These are phyloP conservation scores for Sphagnum contortum DNA, from an alignment of 225 moss, liverwort and hornwort genomes.

Conservation along the genomic window DNA sequence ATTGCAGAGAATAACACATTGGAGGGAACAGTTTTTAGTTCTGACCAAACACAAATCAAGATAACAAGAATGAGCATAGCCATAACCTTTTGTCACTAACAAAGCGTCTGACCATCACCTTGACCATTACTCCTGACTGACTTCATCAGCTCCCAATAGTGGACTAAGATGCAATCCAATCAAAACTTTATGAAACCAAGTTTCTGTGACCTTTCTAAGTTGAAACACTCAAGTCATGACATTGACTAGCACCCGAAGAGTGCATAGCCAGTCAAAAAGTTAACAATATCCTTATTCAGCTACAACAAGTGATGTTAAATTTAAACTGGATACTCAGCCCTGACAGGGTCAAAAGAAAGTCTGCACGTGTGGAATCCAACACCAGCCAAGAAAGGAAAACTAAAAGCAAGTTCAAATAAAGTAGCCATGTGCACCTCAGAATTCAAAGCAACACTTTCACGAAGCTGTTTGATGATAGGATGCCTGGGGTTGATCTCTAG, in stretches of 20 bases:
- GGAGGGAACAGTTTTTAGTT: not conserved
- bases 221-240: too few species aligned
- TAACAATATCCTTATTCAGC: not conserved
- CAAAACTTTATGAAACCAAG: too few species aligned
- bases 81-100: too few species aligned
- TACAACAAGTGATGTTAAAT: not conserved
- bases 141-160: too few species aligned
- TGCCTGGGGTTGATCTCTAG: conserved; percentile 77
- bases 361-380: not conserved
- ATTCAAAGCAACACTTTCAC: conserved; percentile 38
- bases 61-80: too few species aligned
- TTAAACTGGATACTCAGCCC: not conserved
- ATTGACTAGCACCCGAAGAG: too few species aligned
- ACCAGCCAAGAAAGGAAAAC: not conserved
- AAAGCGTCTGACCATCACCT: too few species aligned
- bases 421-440: conserved; percentile 29
- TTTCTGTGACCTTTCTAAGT: too few species aligned
- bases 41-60: too few species aligned
- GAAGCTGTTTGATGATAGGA: conserved; percentile 68
- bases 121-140: too few species aligned
- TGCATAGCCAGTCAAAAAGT: too few species aligned
- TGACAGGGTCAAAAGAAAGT: not conserved
- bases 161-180: too few species aligned
- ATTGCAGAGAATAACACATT: not conserved
- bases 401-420: not conserved